Evolutionary conservation across 306 rosid genomes (phyloP).

Genomic region (Vachellia collinsii): DNA sequence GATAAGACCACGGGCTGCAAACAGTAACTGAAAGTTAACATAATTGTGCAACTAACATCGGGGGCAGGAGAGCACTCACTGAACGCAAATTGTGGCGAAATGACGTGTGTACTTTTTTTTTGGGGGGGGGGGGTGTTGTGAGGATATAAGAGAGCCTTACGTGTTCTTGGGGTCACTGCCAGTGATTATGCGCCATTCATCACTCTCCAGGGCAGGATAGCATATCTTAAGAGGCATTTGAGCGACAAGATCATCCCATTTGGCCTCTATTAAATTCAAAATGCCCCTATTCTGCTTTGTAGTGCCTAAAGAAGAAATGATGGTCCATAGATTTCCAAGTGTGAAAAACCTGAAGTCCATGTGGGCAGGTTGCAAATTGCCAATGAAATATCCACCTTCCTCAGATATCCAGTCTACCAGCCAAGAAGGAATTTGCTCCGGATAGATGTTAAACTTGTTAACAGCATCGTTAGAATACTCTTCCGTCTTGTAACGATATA

Average conservation of each 20-base stretch:
- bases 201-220: slow-evolving; percentile 81
- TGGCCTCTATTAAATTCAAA: slow-evolving; percentile 77
- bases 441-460: slow-evolving; percentile 94
- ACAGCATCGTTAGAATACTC: slow-evolving; percentile 88
- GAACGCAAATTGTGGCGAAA: neutral
- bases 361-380: slow-evolving; percentile 94
- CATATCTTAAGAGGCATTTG: slow-evolving; percentile 94
- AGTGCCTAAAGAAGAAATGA: slow-evolving; percentile 82
- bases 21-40: slow-evolving; percentile 20
- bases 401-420: slow-evolving; percentile 91
- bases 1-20: slow-evolving; percentile 73
- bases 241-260: slow-evolving; percentile 89
- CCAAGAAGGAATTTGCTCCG: slow-evolving; percentile 97
- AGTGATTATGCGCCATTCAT: slow-evolving; percentile 90
- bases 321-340: slow-evolving; percentile 91
- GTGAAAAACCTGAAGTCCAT: slow-evolving; percentile 95
- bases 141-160: slow-evolving; percentile 45
- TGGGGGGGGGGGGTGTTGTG: neutral
- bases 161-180: slow-evolving; percentile 97
- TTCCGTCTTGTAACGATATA: slow-evolving; percentile 92
- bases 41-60: neutral
- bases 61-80: neutral
- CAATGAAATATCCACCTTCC: slow-evolving; percentile 89
- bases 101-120: neutral
- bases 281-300: slow-evolving; percentile 67